A percentile compares a stretch with the other conserved stretches of the same genome.
Conservation (phyloP, 257 asterid genomes). For the Nicotiana paniculata region DNA sequence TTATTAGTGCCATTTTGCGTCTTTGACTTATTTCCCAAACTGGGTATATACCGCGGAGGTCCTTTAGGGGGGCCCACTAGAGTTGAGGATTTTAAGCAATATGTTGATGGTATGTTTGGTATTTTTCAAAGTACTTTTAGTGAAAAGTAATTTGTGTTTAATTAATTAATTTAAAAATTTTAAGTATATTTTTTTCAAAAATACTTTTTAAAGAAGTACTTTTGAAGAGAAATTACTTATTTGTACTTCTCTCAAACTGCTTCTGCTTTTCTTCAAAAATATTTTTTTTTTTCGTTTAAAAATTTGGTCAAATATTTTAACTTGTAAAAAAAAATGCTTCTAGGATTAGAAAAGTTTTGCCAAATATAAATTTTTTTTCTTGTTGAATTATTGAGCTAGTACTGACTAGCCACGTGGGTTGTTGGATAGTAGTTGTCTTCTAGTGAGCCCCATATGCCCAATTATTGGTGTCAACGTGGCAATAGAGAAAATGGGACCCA, state of each 20-base stretch:
- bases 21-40: background rate
- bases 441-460: slow-evolving; percentile 7
- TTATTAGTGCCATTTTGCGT: background rate
- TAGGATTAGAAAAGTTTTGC: too few species aligned
- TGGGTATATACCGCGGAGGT: background rate
- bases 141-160: too few species aligned
- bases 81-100: background rate
- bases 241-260: too few species aligned
- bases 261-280: too few species aligned
- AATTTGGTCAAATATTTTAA: too few species aligned
- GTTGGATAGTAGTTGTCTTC: slow-evolving; percentile 20
- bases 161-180: too few species aligned
- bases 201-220: too few species aligned
- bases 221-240: too few species aligned
- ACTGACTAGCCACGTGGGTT: slow-evolving; percentile 28
- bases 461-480: slow-evolving; percentile 14
- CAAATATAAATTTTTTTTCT: background rate
- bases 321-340: too few species aligned
- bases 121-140: too few species aligned
- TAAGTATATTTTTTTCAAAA: background rate
- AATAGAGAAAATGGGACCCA: background rate
- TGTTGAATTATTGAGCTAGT: slow-evolving; percentile 13
- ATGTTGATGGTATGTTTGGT: background rate
- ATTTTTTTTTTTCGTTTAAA: too few species aligned
- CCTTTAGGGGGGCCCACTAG: background rate